Evolutionary conservation across 805 yeast species (phyloP).

Genomic region (Wickerhamiella kazuoi): DNA sequence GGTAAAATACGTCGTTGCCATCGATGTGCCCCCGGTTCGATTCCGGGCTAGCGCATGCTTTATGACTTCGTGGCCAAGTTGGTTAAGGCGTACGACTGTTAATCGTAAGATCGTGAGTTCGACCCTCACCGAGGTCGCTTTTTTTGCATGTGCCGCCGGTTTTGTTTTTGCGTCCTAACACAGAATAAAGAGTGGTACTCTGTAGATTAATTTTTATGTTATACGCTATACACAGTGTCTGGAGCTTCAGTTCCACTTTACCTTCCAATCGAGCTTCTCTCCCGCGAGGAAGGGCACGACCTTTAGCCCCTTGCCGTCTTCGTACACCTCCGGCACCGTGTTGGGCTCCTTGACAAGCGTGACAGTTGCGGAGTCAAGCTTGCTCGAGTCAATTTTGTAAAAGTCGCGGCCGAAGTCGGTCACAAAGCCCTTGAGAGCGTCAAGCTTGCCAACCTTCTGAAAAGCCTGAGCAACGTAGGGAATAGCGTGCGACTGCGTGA

Average conservation of each 20-base stretch:
- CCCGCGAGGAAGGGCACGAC: constrained; percentile 85
- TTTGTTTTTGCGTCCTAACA: neutral
- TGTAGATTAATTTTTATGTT: neutral
- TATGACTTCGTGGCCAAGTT: constrained; percentile 8
- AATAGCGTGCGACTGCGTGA: constrained; percentile 68
- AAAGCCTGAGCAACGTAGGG: constrained; percentile 78
- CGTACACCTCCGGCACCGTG: constrained; percentile 43
- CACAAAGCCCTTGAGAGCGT: constrained; percentile 56
- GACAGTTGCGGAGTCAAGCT: constrained; percentile 30
- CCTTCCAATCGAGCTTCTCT: constrained; percentile 48
- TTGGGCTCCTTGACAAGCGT: constrained; percentile 35
- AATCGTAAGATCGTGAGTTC: constrained; percentile 8
- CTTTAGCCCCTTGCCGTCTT: constrained; percentile 28
- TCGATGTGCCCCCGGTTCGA: constrained; percentile 8
- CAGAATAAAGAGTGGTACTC: neutral
- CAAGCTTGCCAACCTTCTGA: constrained; percentile 44
- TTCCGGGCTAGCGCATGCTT: constrained; percentile 6
- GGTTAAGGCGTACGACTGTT: constrained; percentile 8
- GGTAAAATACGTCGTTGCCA: constrained; percentile 8
- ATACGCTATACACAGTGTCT: neutral
- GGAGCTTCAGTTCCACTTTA: constrained; percentile 47
- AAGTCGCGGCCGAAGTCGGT: constrained; percentile 55
- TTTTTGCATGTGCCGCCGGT: neutral
- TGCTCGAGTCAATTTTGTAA: constrained; percentile 37
- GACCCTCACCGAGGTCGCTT: constrained; percentile 7